phyloP scores from a whole-genome alignment of 2,329 filamentous ascomycete species.

The Colletotrichum sp. region DNA sequence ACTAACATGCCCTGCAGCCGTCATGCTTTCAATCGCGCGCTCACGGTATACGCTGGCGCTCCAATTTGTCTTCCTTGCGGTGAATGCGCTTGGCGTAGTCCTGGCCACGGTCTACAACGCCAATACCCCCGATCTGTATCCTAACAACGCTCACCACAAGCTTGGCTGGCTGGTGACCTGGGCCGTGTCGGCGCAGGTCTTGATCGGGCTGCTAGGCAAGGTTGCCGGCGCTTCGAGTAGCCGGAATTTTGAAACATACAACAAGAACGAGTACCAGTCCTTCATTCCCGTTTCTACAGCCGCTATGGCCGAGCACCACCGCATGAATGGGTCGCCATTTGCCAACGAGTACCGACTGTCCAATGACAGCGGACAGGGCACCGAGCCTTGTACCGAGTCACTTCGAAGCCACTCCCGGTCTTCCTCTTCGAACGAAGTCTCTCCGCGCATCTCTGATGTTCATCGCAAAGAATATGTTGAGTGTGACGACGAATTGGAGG shows the following conservation, averaged over 20 bases:
- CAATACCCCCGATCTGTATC: constrained; percentile 84
- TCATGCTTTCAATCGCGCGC: constrained; percentile 84
- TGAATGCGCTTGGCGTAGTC: constrained; percentile 69
- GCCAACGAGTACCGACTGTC: constrained; percentile 60
- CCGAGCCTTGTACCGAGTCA: constrained; percentile 71
- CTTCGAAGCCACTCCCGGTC: constrained; percentile 70
- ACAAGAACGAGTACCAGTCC: constrained; percentile 53
- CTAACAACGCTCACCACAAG: constrained; percentile 86
- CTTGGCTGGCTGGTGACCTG: constrained; percentile 85
- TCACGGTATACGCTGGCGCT: constrained; percentile 74
- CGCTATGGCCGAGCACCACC: constrained; percentile 58
- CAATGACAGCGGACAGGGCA: constrained; percentile 77
- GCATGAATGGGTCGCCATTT: constrained; percentile 27
- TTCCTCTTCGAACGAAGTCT: constrained; percentile 56
- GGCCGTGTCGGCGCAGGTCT: constrained; percentile 72
- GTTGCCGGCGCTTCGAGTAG: constrained; percentile 48
- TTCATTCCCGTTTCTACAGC: constrained; percentile 69
- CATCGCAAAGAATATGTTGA: constrained; percentile 52
- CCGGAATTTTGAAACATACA: neutral
- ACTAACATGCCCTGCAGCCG: constrained; percentile 53
- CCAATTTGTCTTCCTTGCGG: constrained; percentile 71
- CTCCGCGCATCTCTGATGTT: neutral
- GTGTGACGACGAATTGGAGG: constrained; percentile 45
- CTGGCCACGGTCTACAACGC: constrained; percentile 76
- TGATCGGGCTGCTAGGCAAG: constrained; percentile 69